Percentiles rank a stretch among this genome's conserved stretches.
phyloP scores from a whole-genome alignment of 2,329 filamentous ascomycete genomes.

The Tolypocladium tropicale region DNA sequence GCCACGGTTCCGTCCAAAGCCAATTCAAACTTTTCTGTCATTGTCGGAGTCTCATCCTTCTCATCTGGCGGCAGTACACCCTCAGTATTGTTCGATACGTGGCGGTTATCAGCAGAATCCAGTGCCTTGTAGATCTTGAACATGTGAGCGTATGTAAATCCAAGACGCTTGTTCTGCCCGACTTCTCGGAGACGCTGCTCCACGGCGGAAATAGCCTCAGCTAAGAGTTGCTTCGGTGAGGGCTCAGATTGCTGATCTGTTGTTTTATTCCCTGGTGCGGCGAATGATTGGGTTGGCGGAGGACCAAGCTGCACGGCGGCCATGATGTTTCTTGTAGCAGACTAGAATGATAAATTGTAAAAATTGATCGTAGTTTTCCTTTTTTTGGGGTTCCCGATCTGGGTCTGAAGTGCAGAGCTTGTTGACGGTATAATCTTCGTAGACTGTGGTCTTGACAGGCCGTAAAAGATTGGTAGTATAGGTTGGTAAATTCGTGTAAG shows the following conservation, averaged over 20 bases:
- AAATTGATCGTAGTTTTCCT: neutral
- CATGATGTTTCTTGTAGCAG: neutral
- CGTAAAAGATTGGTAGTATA: neutral
- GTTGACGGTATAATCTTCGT: too few relatives aligned
- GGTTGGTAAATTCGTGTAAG: neutral
- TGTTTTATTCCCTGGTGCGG: neutral
- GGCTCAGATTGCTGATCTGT: neutral
- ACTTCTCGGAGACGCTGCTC: neutral
- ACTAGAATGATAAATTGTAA: neutral
- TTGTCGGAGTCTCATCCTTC: neutral
- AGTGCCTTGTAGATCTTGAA: neutral
- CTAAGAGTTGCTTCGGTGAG: neutral
- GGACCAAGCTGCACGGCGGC: neutral
- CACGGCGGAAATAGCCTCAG: neutral
- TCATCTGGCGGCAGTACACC: neutral
- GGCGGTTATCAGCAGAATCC: neutral
- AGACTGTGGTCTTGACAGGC: neutral
- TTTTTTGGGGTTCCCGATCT: too few relatives aligned
- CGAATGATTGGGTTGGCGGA: neutral
- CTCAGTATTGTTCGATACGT: neutral
- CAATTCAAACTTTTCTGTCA: neutral
- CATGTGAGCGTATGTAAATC: neutral
- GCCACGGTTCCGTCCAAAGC: neutral
- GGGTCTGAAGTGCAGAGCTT: too few relatives aligned
- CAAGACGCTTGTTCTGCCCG: neutral